These are phyloP conservation scores for Fusarium sp. DNA, from an alignment of 2,329 filamentous ascomycete species.

Conservation along the genomic window DNA sequence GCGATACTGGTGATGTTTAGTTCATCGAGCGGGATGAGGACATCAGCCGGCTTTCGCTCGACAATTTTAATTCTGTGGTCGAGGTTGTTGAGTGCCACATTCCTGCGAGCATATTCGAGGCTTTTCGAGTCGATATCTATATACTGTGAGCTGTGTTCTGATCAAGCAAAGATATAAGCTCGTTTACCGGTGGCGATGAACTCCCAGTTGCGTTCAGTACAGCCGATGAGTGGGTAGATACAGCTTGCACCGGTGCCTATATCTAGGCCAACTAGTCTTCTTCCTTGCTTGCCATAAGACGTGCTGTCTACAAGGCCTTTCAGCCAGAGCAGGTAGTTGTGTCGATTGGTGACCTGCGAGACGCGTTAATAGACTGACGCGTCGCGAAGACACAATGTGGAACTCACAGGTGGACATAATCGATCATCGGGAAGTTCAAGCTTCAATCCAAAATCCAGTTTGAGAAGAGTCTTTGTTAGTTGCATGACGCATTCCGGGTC, in stretches of 20 bases:
- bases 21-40: slow-evolving; percentile 71
- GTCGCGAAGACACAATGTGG: not conserved
- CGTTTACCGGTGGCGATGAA: slow-evolving; percentile 70
- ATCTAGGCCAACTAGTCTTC: slow-evolving; percentile 76
- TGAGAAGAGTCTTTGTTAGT: slow-evolving; percentile 81
- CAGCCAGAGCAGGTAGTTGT: slow-evolving; percentile 92
- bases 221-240: slow-evolving; percentile 89
- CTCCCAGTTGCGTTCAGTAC: slow-evolving; percentile 74
- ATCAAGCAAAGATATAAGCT: too few relatives aligned
- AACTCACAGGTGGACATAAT: slow-evolving; percentile 81
- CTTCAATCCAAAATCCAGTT: slow-evolving; percentile 75
- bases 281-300: slow-evolving; percentile 56
- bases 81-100: slow-evolving; percentile 73
- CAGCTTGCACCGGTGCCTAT: slow-evolving; percentile 91
- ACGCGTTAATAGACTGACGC: slow-evolving; percentile 11
- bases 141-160: not conserved
- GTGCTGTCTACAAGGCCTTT: slow-evolving; percentile 81
- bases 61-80: slow-evolving; percentile 71
- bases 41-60: slow-evolving; percentile 58
- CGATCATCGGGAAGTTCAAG: slow-evolving; percentile 79
- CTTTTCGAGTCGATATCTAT: slow-evolving; percentile 79
- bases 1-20: slow-evolving; percentile 65
- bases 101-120: slow-evolving; percentile 70
- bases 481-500: slow-evolving; percentile 80
- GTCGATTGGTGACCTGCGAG: slow-evolving; percentile 67